phyloP scores from a whole-genome alignment of 169 alveolate genomes.

The Eimeria acervulina region DNA sequence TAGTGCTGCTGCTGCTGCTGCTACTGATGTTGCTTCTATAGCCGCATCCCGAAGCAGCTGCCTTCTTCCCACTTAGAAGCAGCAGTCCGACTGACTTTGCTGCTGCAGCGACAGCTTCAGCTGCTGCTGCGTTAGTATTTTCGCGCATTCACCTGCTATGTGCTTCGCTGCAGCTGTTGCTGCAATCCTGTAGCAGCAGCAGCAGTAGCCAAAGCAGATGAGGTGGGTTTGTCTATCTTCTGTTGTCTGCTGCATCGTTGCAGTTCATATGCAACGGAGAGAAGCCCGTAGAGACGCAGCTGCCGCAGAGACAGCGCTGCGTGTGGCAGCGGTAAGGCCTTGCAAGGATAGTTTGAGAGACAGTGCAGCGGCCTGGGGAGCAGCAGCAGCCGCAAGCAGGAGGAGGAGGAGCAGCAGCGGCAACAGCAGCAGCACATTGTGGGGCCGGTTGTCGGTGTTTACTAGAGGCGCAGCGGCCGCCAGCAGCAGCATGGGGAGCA shows the following conservation, averaged over 20 bases:
- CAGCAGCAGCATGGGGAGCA: conserved; percentile 14
- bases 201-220: not conserved
- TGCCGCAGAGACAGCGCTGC: conserved; percentile 52
- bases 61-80: not conserved
- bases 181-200: not conserved
- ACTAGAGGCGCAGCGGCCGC: not conserved
- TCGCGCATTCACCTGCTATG: not conserved
- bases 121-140: not conserved
- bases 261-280: conserved; percentile 1
- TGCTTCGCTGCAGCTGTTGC: not conserved
- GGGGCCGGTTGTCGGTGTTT: not conserved
- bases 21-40: not conserved
- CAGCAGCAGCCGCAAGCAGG: conserved; percentile 54
- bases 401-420: not conserved
- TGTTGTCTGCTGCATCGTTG: conserved; percentile 17
- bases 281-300: conserved; percentile 10
- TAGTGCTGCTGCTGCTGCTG: conserved; percentile 1
- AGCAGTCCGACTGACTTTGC: not conserved
- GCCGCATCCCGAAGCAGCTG: too few relatives aligned
- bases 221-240: not conserved
- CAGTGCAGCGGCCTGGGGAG: conserved; percentile 8
- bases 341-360: not conserved
- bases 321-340: conserved; percentile 19
- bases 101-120: not conserved
- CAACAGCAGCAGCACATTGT: too few relatives aligned